phyloP scores from a whole-genome alignment of 148 eudicot genomes.

The Nyssa sinensis region DNA sequence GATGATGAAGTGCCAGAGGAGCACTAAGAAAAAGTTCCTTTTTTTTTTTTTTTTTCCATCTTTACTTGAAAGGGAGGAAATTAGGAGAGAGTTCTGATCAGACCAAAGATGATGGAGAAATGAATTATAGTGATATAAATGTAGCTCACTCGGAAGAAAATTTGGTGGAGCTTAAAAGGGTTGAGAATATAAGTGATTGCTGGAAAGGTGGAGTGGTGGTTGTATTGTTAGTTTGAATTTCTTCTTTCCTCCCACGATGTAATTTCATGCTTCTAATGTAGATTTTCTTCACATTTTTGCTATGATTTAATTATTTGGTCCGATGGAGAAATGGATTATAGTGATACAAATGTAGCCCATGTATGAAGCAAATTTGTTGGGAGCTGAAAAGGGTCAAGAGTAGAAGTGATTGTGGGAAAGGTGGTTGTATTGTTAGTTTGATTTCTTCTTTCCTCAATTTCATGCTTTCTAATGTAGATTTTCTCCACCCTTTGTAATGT shows the following conservation, averaged over 20 bases:
- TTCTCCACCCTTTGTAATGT: neutral
- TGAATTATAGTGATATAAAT: neutral
- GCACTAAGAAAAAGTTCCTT: slow-evolving; percentile 4
- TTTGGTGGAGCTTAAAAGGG: neutral
- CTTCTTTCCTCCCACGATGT: neutral
- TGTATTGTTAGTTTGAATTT: neutral
- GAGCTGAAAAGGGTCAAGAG: no score
- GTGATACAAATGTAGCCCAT: no score
- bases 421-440: neutral
- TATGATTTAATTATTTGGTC: neutral
- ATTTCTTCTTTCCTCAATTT: neutral
- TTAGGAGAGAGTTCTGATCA: neutral
- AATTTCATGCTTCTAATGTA: neutral
- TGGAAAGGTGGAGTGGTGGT: neutral
- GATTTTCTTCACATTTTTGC: no score
- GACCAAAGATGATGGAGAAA: neutral
- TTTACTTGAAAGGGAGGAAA: no score
- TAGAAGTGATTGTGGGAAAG: no score
- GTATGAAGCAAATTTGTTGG: no score
- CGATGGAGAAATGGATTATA: no score
- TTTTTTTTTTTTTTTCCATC: neutral
- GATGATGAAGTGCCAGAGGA: slow-evolving; percentile 67
- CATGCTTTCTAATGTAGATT: neutral
- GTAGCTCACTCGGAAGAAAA: no score
- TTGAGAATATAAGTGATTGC: neutral